Percentiles rank a stretch among this genome's conserved stretches.
Conservation (phyloP, 202 grass and related monocot genomes). For the Hordeum pubiflorum region DNA sequence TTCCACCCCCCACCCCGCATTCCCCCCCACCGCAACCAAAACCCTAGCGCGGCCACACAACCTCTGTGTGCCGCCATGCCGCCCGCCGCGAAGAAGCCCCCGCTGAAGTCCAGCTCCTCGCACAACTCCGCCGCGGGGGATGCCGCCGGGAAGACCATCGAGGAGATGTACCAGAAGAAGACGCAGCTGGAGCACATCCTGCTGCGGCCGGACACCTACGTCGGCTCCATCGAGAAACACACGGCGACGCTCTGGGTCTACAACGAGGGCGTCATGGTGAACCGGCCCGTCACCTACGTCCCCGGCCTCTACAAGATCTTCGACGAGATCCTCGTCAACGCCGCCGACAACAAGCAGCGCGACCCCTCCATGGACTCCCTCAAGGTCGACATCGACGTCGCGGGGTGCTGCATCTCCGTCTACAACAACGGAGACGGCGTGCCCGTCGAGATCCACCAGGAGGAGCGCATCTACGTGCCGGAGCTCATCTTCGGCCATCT, state of each 20-base stretch:
- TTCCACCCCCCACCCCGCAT: background rate
- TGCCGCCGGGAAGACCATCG: conserved; percentile 63
- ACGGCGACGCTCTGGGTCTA: conserved; percentile 74
- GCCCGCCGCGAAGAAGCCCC: conserved; percentile 31
- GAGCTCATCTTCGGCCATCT: conserved; percentile 95
- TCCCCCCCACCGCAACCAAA: background rate
- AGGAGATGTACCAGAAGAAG: conserved; percentile 95
- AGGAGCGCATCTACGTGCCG: conserved; percentile 85
- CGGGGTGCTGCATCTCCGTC: conserved; percentile 45
- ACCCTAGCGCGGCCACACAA: conserved; percentile 41
- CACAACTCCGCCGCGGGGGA: conserved; percentile 51
- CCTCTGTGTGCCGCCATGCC: conserved; percentile 61
- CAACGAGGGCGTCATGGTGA: conserved; percentile 52
- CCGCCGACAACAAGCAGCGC: conserved; percentile 95
- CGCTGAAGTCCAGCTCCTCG: conserved; percentile 58
- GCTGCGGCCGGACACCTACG: conserved; percentile 84
- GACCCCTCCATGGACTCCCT: conserved; percentile 72
- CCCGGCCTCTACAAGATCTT: conserved; percentile 97
- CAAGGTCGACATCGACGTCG: conserved; percentile 70
- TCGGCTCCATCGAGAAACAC: conserved; percentile 82
- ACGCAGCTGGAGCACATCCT: conserved; percentile 96
- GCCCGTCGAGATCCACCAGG: conserved; percentile 82
- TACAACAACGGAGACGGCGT: conserved; percentile 86
- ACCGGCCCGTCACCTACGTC: conserved; percentile 57
- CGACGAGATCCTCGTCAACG: conserved; percentile 97